phyloP scores from a whole-genome alignment of 1,284 basidiomycete genomes.

The Boletus smithii region DNA sequence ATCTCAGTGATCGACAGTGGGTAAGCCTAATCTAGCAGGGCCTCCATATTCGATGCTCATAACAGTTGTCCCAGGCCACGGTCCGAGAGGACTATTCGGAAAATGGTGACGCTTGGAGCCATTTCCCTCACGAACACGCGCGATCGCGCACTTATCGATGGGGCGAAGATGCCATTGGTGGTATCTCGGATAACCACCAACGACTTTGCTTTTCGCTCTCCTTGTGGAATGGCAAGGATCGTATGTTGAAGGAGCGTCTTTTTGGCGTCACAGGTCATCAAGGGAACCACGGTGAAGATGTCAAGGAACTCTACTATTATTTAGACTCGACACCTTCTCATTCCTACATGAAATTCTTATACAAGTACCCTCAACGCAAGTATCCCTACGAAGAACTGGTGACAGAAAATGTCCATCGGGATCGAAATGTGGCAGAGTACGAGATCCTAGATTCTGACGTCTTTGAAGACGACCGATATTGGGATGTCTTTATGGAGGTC shows the following conservation, averaged over 20 bases:
- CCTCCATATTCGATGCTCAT: slow-evolving; percentile 8
- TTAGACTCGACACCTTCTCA: slow-evolving; percentile 97
- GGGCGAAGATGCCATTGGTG: slow-evolving; percentile 97
- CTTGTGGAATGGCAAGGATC: slow-evolving; percentile 94
- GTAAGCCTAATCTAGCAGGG: slow-evolving; percentile 42
- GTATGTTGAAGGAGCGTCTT: slow-evolving; percentile 93
- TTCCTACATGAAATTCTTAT: slow-evolving; percentile 98
- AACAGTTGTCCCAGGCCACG: slow-evolving; percentile 63
- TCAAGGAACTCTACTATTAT: slow-evolving; percentile 98
- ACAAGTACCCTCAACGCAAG: slow-evolving; percentile 93
- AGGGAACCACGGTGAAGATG: slow-evolving; percentile 98
- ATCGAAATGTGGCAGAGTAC: slow-evolving; percentile 85
- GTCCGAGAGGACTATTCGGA: slow-evolving; percentile 97
- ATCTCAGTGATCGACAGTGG: slow-evolving; percentile 97
- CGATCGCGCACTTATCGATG: slow-evolving; percentile 94
- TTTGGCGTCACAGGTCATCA: slow-evolving; percentile 95
- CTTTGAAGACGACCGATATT: slow-evolving; percentile 93
- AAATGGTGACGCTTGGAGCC: slow-evolving; percentile 96
- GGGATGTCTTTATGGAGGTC: slow-evolving; percentile 97
- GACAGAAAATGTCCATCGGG: slow-evolving; percentile 77
- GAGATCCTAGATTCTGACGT: slow-evolving; percentile 91
- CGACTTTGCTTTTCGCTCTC: slow-evolving; percentile 87
- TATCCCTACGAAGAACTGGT: slow-evolving; percentile 95
- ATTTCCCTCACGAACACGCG: slow-evolving; percentile 95
- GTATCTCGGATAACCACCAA: slow-evolving; percentile 95